Evolutionary conservation across 176 grass and related monocot species (phyloP), one percentile per base, ranked within the genome.

Genomic region (Bromus sterilis): DNA sequence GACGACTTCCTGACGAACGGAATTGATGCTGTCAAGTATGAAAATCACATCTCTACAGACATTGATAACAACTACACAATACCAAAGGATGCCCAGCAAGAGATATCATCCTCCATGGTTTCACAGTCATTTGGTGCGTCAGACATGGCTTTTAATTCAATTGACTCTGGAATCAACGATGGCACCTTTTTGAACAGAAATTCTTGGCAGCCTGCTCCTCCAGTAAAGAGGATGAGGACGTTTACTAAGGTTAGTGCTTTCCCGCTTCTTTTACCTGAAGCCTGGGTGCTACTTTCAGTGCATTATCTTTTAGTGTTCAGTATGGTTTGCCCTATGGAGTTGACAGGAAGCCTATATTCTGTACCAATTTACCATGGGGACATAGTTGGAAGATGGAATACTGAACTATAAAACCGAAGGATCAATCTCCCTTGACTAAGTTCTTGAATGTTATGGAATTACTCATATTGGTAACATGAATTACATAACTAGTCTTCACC

Each of bases 111-210:
- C 66, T 90, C 90, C 31, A 86, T 93, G 85, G 90, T 96, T 86
- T 96, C 90, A 66, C 93, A 93, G 9, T 91, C 93, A 71, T 89
- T 96, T 84, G 90, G 93, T 41, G 93, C 89, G 24, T 85, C 93
- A 9, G 93, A 96, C 63, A 82, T 96, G 78, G 90, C 90, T 53
- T 96, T 96, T 71, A 92, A 95, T 78, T 95, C 96, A 49, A 95
- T 93, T 25, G 97, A 99, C 85, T 98, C 97, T 30, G 66, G 79
- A 61, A 84, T 93, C 26, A 96, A 90, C 15, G 90, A 96, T 14
- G 82, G 82, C 40, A 31, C 71, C 24, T 87, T 96, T 57, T 66
- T 93, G 70, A 90, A 92, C 56, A 75, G 80, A 81, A 88, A 39
- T 66, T 84, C 93, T 75, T 96, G 93, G 93, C 82, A 69, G 4